Base-by-base conservation (phyloP, 2,329 filamentous ascomycete species). In the Periconia sp. region DNA sequence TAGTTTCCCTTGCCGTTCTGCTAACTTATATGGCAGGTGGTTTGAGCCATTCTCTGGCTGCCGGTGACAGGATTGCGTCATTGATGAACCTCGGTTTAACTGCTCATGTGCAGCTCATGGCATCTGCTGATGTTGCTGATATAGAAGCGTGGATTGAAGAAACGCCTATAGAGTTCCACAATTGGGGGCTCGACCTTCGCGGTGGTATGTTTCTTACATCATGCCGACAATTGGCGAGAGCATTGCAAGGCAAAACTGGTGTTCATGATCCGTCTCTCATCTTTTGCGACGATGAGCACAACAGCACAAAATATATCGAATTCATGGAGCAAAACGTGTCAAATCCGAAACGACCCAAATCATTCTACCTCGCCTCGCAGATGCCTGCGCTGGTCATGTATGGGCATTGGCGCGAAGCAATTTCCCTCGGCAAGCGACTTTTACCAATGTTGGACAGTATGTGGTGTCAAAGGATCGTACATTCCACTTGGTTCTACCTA, bases 231-330 rank as follows among this genome's bases (percentile, higher is more conserved):
- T 80, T 83, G 20, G 83, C 81, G 47, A 83, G 88, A 46, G 87
- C 90, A 19, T 74, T 92, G 18, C 88, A 91, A 68, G 90, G 90
- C 50, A 92, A 91, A 70, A 92, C 90, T 0, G 73, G 73, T 11
- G 73, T 74, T 2, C 71, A 75, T 11, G 75, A 81, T 10, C 73
- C 85, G 0, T 65, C 77, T 0, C 77, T 81, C 17, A 79, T 92
- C 11, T 82, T 92, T 77, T 83, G 80, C 41, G 89, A 92, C 59
- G 78, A 84, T n/a, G 79, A 84, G 43, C 89, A 92, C 64, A 80
- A 83, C 51, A 79, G 83, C 1, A 60, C 70, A 1, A 70, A 86
- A 80, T 80, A 81, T 72, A 45, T 90, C 81, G 49, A 74, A 55
- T 65, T 76, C 68, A 37, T 82, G 73, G 62, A 81, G 75, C 41